A percentile compares a stretch with the other conserved stretches of the same genome.
Conservation (phyloP, 2,329 filamentous ascomycete genomes). For the Cylindrodendrum hubeiense region DNA sequence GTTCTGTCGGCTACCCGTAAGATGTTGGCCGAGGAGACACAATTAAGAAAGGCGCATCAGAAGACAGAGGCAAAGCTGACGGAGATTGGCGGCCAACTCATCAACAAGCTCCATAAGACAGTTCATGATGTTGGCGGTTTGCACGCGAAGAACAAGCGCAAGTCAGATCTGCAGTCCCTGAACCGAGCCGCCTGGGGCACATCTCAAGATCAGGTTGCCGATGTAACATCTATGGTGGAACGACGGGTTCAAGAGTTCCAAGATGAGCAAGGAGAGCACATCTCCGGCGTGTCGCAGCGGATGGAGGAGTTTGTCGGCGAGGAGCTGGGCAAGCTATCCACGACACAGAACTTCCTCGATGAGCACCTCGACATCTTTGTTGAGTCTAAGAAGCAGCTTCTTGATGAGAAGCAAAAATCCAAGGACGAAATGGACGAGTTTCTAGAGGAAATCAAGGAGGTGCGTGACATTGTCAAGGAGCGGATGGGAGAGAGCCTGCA, state of each 20-base stretch:
- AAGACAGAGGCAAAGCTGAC: conserved; percentile 84
- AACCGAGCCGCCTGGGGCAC: conserved; percentile 85
- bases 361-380: conserved; percentile 77
- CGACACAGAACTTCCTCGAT: conserved; percentile 78
- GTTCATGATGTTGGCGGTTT: conserved; percentile 85
- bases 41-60: conserved; percentile 85
- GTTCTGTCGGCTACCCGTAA: conserved; percentile 83
- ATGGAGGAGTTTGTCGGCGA: conserved; percentile 83
- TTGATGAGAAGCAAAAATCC: conserved; percentile 75
- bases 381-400: conserved; percentile 75
- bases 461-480: conserved; percentile 88
- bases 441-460: conserved; percentile 89
- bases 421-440: conserved; percentile 92
- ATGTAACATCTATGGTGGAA: conserved; percentile 84
- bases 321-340: conserved; percentile 78
- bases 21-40: conserved; percentile 82
- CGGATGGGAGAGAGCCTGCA: conserved; percentile 88
- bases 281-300: conserved; percentile 74
- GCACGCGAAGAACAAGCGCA: conserved; percentile 87
- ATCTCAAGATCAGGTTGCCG: conserved; percentile 80
- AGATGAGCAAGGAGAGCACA: conserved; percentile 76
- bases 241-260: conserved; percentile 79
- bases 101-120: conserved; percentile 82
- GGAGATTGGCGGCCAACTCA: conserved; percentile 78
- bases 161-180: conserved; percentile 83